phyloP scores from a whole-genome alignment of 805 yeast genomes.

The Yueomyces sinensis region DNA sequence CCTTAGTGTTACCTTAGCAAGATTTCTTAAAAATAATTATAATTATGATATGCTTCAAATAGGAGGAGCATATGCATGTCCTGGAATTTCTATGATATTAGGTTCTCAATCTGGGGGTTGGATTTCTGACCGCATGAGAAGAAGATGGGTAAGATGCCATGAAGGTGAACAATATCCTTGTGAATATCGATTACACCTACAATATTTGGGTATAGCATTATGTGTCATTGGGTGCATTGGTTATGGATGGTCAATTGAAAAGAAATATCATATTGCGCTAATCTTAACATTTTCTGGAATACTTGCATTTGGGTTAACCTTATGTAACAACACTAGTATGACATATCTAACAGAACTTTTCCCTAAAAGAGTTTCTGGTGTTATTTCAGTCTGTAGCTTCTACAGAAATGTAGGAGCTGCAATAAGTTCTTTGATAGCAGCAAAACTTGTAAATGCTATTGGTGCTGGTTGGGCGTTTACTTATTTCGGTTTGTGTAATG shows the following conservation, averaged over 20 bases:
- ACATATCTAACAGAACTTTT: conserved; percentile 41
- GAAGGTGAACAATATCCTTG: conserved; percentile 26
- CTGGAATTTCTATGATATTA: conserved; percentile 34
- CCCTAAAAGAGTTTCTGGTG: conserved; percentile 36
- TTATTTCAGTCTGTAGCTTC: conserved; percentile 40
- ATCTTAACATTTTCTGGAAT: conserved; percentile 33
- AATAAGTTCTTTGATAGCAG: conserved; percentile 34
- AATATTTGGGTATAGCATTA: conserved; percentile 30
- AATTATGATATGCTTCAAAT: conserved; percentile 24
- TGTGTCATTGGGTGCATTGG: conserved; percentile 34
- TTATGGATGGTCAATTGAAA: conserved; percentile 40
- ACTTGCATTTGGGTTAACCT: conserved; percentile 40
- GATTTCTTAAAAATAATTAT: conserved; percentile 27
- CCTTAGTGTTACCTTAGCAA: conserved; percentile 36
- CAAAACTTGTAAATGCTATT: conserved; percentile 23
- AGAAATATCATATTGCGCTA: conserved; percentile 25
- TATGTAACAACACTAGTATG: conserved; percentile 40
- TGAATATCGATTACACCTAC: conserved; percentile 34
- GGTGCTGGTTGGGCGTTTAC: conserved; percentile 46
- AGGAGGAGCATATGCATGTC: conserved; percentile 38
- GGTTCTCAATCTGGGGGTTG: conserved; percentile 40
- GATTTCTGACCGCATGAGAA: conserved; percentile 29
- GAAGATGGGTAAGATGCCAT: conserved; percentile 17
- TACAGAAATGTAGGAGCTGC: conserved; percentile 44
- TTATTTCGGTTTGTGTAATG: conserved; percentile 30